Evolutionary conservation across 768 basidiomycete species (phyloP), one percentile per base, ranked within the genome.

Genomic region (Boletus edulis): DNA sequence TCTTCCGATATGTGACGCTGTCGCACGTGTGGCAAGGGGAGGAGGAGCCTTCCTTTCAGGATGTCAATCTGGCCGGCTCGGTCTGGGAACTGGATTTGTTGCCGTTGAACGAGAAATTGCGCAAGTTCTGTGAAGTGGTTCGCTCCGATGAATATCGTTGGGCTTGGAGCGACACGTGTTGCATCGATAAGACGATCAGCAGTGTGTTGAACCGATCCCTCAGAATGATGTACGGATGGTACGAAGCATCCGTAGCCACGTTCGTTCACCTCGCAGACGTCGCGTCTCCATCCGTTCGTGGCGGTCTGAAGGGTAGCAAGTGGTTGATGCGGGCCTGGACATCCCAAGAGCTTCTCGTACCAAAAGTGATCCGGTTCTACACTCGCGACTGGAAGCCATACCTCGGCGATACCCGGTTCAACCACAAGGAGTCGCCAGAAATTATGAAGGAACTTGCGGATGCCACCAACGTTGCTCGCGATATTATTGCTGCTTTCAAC

Each of bases 291-390:
- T 55, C 37, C 2, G 27, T 9, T n/a, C 18, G 17, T 14, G 45
- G 39, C 2, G 44, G 18, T 29, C 51, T 61, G 9, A n/a, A n/a
- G 4, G 9, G 4, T 12, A 54, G 48, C 32, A 1, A 7, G 1
- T 61, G 60, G 60, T 46, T 58, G 61, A 54, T 39, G 5, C 55
- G 59, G 3, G 60, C 47, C 2, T 62, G 61, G 61, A 62, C 61
- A 0, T n/a, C 46, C 3, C 62, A 56, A 45, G 61, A 62, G 17
- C 51, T 62, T 41, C 60, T 62, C n/a, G 52, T 46, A 10, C 17
- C 55, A 0, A 54, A 49, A 9, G 31, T 57, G n/a, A 39, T 57
- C 39, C 20, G 60, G 5, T 61, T 62, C 31, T 62, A 51, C 5
- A 40, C 48, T 4, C 10, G 52, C 9, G 18, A 54, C 0, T 61